A percentile compares a stretch with the other conserved stretches of the same genome.
These are phyloP conservation scores for Pterocarpus santalinus DNA, from an alignment of 306 rosid species.

Conservation along the genomic window DNA sequence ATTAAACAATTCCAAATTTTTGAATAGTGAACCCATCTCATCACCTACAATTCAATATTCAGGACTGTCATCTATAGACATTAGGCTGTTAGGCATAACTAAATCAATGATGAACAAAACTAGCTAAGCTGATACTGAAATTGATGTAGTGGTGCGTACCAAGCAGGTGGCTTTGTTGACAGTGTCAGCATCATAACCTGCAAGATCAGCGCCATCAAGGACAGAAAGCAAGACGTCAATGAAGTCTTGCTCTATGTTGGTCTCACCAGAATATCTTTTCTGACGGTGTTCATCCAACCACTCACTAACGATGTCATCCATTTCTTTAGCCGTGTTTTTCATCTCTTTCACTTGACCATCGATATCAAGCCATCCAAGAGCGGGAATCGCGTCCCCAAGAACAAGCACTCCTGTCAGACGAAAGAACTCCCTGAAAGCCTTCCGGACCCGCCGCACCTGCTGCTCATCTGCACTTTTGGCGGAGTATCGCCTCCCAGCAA, in stretches of 20 bases:
- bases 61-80: too few species aligned
- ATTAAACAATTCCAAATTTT: background rate
- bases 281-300: conserved; percentile 61
- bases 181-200: conserved; percentile 47
- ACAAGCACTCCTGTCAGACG: conserved; percentile 29
- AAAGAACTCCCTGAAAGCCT: conserved; percentile 41
- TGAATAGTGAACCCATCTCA: background rate
- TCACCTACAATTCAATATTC: background rate
- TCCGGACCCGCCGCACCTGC: background rate
- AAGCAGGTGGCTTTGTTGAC: conserved; percentile 60
- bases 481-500: conserved; percentile 51
- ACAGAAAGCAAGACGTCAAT: conserved; percentile 50
- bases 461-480: conserved; percentile 2
- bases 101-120: too few species aligned
- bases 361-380: conserved; percentile 54
- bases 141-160: conserved; percentile 32
- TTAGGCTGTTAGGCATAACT: too few species aligned
- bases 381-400: conserved; percentile 56
- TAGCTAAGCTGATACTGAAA: background rate
- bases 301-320: conserved; percentile 33
- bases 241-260: conserved; percentile 47
- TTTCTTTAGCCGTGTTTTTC: conserved; percentile 40
- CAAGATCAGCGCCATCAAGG: conserved; percentile 22
- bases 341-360: conserved; percentile 57
- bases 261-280: background rate